Conservation (phyloP, 106 monocot species). For the Allium cepa region DNA sequence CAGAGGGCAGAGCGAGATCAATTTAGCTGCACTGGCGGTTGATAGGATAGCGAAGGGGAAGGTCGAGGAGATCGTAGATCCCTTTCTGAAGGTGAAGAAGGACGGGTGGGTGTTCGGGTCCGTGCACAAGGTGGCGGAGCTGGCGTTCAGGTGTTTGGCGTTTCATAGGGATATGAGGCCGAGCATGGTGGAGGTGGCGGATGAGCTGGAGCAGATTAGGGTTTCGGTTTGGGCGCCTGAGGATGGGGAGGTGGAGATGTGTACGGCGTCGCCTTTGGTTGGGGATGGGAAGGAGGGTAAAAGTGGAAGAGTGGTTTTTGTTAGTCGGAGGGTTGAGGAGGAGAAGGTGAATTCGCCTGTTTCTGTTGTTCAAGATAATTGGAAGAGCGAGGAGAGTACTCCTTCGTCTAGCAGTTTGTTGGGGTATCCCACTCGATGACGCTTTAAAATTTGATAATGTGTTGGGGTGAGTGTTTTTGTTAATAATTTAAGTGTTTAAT, state of each 20-base stretch:
- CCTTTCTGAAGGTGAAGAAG: slow-evolving; percentile 28
- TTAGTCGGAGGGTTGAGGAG: background rate
- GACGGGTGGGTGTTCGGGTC: slow-evolving; percentile 62
- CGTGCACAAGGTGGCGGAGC: slow-evolving; percentile 72
- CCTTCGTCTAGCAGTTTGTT: slow-evolving; percentile 54
- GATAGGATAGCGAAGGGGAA: slow-evolving; percentile 53
- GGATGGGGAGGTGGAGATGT: slow-evolving; percentile 23
- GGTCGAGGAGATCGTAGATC: slow-evolving; percentile 63
- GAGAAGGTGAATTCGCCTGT: slow-evolving; percentile 38
- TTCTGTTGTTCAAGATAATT: slow-evolving; percentile 54
- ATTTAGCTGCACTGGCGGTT: slow-evolving; percentile 54
- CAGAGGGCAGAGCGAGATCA: slow-evolving; percentile 43
- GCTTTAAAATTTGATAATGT: too few species aligned
- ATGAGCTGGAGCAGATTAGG: slow-evolving; percentile 71
- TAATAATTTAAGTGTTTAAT: background rate
- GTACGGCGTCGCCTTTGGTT: slow-evolving; percentile 19
- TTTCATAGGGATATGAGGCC: slow-evolving; percentile 82
- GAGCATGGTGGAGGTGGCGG: slow-evolving; percentile 66
- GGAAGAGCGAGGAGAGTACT: slow-evolving; percentile 55
- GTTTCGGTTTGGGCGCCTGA: slow-evolving; percentile 36
- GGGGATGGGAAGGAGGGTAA: slow-evolving; percentile 13
- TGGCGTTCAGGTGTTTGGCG: slow-evolving; percentile 69
- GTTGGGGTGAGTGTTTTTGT: background rate
- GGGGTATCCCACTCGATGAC: slow-evolving; percentile 15
- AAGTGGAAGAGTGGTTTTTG: slow-evolving; percentile 13